Conservation (phyloP, 106 monocot genomes). For the Dioscorea zingiberensis region DNA sequence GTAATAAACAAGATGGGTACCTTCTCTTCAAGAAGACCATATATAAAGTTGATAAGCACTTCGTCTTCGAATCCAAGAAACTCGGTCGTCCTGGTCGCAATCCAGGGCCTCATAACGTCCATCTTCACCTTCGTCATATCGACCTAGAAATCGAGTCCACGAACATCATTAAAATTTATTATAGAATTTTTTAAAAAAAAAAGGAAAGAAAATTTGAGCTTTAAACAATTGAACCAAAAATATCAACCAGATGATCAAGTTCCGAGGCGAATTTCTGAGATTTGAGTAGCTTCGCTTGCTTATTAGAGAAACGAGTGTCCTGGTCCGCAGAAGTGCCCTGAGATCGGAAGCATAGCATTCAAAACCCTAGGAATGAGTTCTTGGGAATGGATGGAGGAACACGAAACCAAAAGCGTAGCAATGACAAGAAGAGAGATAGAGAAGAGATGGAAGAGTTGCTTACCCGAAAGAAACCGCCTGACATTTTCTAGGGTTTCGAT, state of each 20-base stretch:
- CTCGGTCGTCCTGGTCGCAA: slow-evolving; percentile 83
- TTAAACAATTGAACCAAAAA: no score
- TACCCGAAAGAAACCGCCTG: slow-evolving; percentile 96
- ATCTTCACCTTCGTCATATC: slow-evolving; percentile 92
- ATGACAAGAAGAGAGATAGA: not conserved
- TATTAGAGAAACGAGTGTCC: slow-evolving; percentile 98
- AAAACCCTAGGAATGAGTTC: no score
- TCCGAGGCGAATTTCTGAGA: slow-evolving; percentile 85
- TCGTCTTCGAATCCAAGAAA: slow-evolving; percentile 96
- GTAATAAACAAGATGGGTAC: slow-evolving; percentile 13
- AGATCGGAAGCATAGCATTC: no score
- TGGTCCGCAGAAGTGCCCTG: slow-evolving; percentile 97
- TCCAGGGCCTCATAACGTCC: slow-evolving; percentile 96
- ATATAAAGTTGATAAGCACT: slow-evolving; percentile 95
- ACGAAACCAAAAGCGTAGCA: not conserved
- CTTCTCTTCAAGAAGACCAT: slow-evolving; percentile 79
- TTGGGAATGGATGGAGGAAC: not conserved
- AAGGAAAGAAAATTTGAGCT: no score
- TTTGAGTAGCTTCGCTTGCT: slow-evolving; percentile 98
- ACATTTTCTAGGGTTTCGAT: no score
- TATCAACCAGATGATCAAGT: slow-evolving; percentile 60
- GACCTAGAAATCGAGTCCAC: slow-evolving; percentile 52
- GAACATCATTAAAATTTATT: no score
- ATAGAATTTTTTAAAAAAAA: no score
- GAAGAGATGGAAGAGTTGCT: no score